A percentile compares a stretch with the other conserved stretches of the same genome.
These are phyloP conservation scores for Candida patagonica DNA, from an alignment of 805 yeast genomes.

Conservation along the genomic window DNA sequence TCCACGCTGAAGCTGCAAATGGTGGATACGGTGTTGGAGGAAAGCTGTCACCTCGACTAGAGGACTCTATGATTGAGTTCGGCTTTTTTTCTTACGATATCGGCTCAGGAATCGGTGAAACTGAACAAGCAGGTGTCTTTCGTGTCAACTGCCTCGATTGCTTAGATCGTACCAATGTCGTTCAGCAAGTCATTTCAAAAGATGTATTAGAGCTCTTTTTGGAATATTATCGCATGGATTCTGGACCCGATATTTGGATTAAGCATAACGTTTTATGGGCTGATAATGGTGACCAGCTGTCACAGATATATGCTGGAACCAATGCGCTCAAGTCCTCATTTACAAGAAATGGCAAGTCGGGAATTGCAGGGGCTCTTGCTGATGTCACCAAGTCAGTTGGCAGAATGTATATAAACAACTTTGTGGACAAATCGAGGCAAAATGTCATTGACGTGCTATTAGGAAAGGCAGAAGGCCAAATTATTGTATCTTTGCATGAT, in stretches of 20 bases:
- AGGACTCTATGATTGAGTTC: constrained; percentile 60
- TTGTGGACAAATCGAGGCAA: constrained; percentile 86
- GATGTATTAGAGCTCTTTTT: constrained; percentile 45
- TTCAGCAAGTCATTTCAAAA: constrained; percentile 65
- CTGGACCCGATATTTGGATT: constrained; percentile 44
- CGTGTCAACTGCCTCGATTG: constrained; percentile 93
- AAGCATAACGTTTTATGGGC: constrained; percentile 93
- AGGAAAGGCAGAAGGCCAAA: constrained; percentile 69
- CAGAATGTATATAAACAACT: constrained; percentile 90
- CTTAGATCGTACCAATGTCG: constrained; percentile 84
- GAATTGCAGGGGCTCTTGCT: constrained; percentile 90
- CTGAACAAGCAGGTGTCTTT: constrained; percentile 84
- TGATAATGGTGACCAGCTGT: constrained; percentile 93
- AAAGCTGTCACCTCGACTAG: constrained; percentile 53
- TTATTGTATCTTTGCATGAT: constrained; percentile 67
- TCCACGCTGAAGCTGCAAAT: constrained; percentile 85
- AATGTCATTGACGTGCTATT: constrained; percentile 77
- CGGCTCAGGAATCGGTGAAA: constrained; percentile 40
- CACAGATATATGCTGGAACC: constrained; percentile 95
- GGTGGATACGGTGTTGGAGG: constrained; percentile 83
- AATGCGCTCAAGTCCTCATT: constrained; percentile 93
- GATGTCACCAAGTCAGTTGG: constrained; percentile 96
- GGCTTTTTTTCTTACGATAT: constrained; percentile 77
- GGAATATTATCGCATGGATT: constrained; percentile 37
- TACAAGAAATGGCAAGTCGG: constrained; percentile 93